Evolutionary conservation across 2,329 filamentous ascomycete species (phyloP), one percentile per base, ranked within the genome.

Genomic region (Periconia macrospinosa): DNA sequence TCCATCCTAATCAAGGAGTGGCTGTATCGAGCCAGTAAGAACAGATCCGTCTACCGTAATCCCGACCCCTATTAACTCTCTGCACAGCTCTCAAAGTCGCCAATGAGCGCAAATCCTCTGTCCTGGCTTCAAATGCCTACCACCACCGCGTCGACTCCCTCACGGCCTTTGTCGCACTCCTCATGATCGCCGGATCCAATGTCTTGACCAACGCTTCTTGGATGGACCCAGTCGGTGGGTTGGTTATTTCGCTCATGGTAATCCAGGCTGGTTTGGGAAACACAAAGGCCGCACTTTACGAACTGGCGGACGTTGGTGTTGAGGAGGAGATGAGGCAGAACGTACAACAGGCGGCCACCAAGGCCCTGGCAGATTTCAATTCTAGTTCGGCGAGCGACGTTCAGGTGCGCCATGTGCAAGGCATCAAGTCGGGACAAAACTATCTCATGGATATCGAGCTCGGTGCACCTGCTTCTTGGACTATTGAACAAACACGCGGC

Each of bases 71-170:
- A 57, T 65, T 69, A 61, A 76, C 37, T 2, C 54, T 37, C n/a
- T 41, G 45, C 30, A 50, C 64, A 95, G 91, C 91, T 48, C 95
- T 97, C 88, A 97, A 97, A 79, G 86, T 99, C 56, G 94, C 94
- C 44, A 86, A 86, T 65, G 91, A 96, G 76, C 90, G 93, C 73
- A 96, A 96, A 71, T 97, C 93, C 13, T 95, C 92, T 7, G 92
- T 99, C 55, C 85, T 99, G 20, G 92, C 93, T 40, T 97, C 92
- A 54, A 99, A 99, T 70, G 93, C 94, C 54, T 83, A 97, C 61
- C 94, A 99, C 76, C 94, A 97, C 79, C 91, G 94, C 56, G 88
- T 99, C 70, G 94, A 99, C 76, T 96, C 92, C 54, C 83, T 97
- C 52, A 99, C 94, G 1, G 93, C 93, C 60, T 90, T 97, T 65